A percentile compares a stretch with the other conserved stretches of the same genome.
phyloP scores from a whole-genome alignment of 1,284 basidiomycete genomes.

The Peniophora sp. region DNA sequence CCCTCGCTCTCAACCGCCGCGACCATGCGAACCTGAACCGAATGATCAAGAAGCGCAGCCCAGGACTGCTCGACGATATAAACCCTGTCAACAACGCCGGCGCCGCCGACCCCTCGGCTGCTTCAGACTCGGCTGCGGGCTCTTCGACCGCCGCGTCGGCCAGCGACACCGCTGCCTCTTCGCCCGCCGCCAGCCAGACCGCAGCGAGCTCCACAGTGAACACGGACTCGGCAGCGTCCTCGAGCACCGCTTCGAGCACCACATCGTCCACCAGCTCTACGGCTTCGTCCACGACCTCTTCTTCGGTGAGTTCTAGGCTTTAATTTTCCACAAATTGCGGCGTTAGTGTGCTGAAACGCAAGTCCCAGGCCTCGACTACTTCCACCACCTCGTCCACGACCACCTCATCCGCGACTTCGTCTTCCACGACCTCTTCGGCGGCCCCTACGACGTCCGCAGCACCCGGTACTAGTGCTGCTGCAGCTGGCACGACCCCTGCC shows the following conservation, averaged over 20 bases:
- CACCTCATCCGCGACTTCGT: slow-evolving; percentile 17
- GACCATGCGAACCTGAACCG: slow-evolving; percentile 55
- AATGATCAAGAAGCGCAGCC: slow-evolving; percentile 55
- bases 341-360: not conserved
- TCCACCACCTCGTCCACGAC: slow-evolving; percentile 14
- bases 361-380: slow-evolving; percentile 6
- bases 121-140: slow-evolving; percentile 6
- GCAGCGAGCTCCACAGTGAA: too few relatives aligned
- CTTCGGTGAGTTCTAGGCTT: too few relatives aligned
- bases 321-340: too few relatives aligned
- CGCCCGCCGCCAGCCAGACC: slow-evolving; percentile 6
- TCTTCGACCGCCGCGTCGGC: slow-evolving; percentile 10
- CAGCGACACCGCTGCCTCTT: slow-evolving; percentile 12
- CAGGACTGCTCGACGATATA: not conserved
- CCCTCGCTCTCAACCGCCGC: slow-evolving; percentile 28
- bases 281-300: not conserved
- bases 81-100: not conserved
- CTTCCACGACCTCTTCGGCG: slow-evolving; percentile 12
- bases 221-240: slow-evolving; percentile 17
- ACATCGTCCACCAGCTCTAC: slow-evolving; percentile 9
- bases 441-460: slow-evolving; percentile 8
- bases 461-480: slow-evolving; percentile 6
- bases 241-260: slow-evolving; percentile 11
- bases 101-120: not conserved
- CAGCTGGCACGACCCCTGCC: slow-evolving; percentile 9